phyloP scores from a whole-genome alignment of 495 filamentous ascomycete genomes.

The Durotheca rogersii region DNA sequence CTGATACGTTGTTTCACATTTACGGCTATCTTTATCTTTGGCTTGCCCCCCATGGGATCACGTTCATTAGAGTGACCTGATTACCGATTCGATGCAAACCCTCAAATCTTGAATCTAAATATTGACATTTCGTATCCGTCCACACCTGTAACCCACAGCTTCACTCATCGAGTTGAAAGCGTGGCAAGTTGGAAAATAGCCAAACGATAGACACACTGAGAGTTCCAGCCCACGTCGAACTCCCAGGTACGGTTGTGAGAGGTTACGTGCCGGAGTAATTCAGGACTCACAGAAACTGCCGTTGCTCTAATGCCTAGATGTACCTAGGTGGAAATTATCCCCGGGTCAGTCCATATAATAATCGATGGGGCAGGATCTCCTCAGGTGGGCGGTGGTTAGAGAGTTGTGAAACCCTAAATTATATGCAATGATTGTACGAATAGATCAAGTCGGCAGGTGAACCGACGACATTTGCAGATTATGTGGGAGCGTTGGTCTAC shows the following conservation, averaged over 20 bases:
- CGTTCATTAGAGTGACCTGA: background rate
- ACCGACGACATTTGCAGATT: background rate
- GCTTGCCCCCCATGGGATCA: background rate
- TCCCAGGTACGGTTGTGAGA: too few species aligned
- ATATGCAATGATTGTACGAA: too few species aligned
- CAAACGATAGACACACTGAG: too few species aligned
- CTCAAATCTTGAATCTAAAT: background rate
- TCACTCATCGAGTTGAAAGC: too few species aligned
- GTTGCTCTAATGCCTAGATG: too few species aligned
- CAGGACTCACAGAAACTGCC: too few species aligned
- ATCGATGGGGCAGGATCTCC: background rate
- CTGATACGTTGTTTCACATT: background rate
- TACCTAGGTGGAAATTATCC: background rate
- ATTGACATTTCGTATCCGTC: background rate
- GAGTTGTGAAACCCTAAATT: background rate
- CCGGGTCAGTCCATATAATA: background rate
- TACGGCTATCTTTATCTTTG: background rate
- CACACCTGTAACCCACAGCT: background rate
- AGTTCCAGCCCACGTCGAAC: too few species aligned
- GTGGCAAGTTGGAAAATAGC: too few species aligned
- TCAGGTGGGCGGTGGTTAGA: background rate
- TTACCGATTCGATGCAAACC: background rate
- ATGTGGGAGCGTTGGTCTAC: background rate
- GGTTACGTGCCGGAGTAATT: too few species aligned
- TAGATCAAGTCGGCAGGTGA: background rate